phyloP scores from a whole-genome alignment of 768 basidiomycete species.

The Holtermanniella nyarrowii region DNA sequence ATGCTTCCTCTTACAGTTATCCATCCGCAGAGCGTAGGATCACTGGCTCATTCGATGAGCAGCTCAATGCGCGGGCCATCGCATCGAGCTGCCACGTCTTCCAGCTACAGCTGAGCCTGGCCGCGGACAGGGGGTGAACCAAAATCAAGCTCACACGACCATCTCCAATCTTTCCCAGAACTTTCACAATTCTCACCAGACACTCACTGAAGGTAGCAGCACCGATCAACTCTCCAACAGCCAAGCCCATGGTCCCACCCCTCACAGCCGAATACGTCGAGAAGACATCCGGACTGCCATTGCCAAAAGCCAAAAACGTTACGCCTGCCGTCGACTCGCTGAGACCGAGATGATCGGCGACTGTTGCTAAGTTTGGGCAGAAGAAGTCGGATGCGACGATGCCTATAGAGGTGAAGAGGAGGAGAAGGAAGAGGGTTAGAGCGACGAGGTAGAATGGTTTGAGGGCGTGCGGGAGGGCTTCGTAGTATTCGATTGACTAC shows the following conservation, averaged over 20 bases:
- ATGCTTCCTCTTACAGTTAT: too few species aligned
- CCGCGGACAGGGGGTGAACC: too few species aligned
- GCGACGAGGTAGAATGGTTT: constrained; percentile 9
- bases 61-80: too few species aligned
- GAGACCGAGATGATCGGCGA: constrained; percentile 71
- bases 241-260: constrained; percentile 70
- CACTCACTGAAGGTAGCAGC: constrained; percentile 71
- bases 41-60: too few species aligned
- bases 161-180: too few species aligned
- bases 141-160: too few species aligned
- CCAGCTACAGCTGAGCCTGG: too few species aligned
- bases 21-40: too few species aligned
- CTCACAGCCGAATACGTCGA: constrained; percentile 91
- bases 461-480: constrained; percentile 2
- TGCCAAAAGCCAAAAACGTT: constrained; percentile 92
- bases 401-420: constrained; percentile 91
- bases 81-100: too few species aligned
- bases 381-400: constrained; percentile 96
- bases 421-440: constrained; percentile 39
- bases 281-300: constrained; percentile 93
- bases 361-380: constrained; percentile 86
- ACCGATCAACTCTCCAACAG: constrained; percentile 88
- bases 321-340: constrained; percentile 93
- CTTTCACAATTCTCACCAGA: neutral
- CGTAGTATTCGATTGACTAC: constrained; percentile 17